Evolutionary conservation across 2,329 filamentous ascomycete species (phyloP), one percentile per base, ranked within the genome.

Genomic region (Xylaria polymorpha): DNA sequence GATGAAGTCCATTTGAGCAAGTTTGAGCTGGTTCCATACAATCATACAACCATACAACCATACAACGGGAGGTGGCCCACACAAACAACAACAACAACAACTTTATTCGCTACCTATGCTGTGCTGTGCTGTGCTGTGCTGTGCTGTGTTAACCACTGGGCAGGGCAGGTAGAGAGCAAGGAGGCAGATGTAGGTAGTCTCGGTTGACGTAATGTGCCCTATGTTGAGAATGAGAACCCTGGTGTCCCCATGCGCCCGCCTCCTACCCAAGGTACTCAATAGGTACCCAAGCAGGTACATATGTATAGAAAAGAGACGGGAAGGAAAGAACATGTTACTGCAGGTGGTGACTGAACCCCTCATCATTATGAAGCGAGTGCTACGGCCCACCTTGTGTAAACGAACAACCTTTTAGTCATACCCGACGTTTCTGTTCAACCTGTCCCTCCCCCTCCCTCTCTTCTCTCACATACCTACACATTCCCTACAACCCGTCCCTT

Each of bases 11-110:
- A 9, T n/a, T 60, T 79, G 77, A 79, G 77, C 77, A 78, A 75
- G 76, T 78, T 79, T 79, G 77, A 69, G 77, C 72, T 69, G 29
- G 67, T 76, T 75, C 7, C 35, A 8, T 37, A 37, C 7, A 12
- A 12, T 9, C n/a, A n/a, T n/a, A n/a, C n/a, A n/a, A n/a, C n/a
- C n/a, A n/a, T n/a, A n/a, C n/a, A n/a, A n/a, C n/a, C n/a, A n/a
- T n/a, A n/a, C n/a, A n/a, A n/a, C 1, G 35, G 35, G 7, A 37
- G 50, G 37, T 43, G 50, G 61, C 51, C 66, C 61, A 64, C 61
- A 56, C 39, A 59, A 63, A 44, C 25, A 37, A 48, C 7, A 43
- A 41, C 35, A 66, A 41, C n/a, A 2, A 4, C 15, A 9, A 46
- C 59, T 70, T 62, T 72, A 12, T 35, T 39, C 25, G 25, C 25